A percentile compares a stretch with the other conserved stretches of the same genome.
These are phyloP conservation scores for Ophiostoma perfectum DNA, from an alignment of 2,329 filamentous ascomycete species.

Conservation along the genomic window DNA sequence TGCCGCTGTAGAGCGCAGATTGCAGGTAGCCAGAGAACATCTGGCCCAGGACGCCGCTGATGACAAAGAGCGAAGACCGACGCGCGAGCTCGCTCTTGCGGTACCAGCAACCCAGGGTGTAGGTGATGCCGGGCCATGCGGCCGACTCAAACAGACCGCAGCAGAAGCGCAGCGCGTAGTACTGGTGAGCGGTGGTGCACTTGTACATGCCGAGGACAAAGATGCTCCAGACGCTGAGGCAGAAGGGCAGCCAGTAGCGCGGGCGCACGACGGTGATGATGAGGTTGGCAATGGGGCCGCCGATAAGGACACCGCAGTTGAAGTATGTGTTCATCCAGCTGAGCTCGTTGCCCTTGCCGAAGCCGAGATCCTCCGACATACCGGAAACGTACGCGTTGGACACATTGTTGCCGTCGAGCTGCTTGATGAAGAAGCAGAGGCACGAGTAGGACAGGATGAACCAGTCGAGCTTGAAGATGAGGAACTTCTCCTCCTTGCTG, in stretches of 20 bases:
- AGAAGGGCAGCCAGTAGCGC: slow-evolving; percentile 39
- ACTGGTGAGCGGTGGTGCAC: slow-evolving; percentile 35
- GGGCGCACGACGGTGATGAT: slow-evolving; percentile 42
- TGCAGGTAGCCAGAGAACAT: slow-evolving; percentile 59
- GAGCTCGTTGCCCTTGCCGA: slow-evolving; percentile 38
- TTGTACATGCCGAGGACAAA: slow-evolving; percentile 41
- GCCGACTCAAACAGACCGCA: slow-evolving; percentile 51
- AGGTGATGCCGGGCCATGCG: slow-evolving; percentile 47
- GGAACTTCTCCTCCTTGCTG: slow-evolving; percentile 38
- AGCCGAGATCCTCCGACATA: slow-evolving; percentile 42
- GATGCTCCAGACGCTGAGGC: slow-evolving; percentile 36
- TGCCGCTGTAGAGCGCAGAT: slow-evolving; percentile 54
- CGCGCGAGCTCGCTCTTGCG: slow-evolving; percentile 58
- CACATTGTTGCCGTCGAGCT: slow-evolving; percentile 43
- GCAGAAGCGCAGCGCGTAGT: slow-evolving; percentile 48
- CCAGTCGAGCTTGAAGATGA: slow-evolving; percentile 47
- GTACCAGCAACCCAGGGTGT: slow-evolving; percentile 53
- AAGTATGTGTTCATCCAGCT: slow-evolving; percentile 45
- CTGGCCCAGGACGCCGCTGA: slow-evolving; percentile 58
- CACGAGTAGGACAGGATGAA: slow-evolving; percentile 41
- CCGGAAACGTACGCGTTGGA: slow-evolving; percentile 46
- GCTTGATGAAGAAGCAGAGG: slow-evolving; percentile 44
- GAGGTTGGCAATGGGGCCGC: slow-evolving; percentile 41
- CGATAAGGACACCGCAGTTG: slow-evolving; percentile 44
- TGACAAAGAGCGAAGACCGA: slow-evolving; percentile 51